A percentile compares a stretch with the other conserved stretches of the same genome.
These are phyloP conservation scores for Ustilago trichophora DNA, from an alignment of 1,284 basidiomycete genomes.

Conservation along the genomic window DNA sequence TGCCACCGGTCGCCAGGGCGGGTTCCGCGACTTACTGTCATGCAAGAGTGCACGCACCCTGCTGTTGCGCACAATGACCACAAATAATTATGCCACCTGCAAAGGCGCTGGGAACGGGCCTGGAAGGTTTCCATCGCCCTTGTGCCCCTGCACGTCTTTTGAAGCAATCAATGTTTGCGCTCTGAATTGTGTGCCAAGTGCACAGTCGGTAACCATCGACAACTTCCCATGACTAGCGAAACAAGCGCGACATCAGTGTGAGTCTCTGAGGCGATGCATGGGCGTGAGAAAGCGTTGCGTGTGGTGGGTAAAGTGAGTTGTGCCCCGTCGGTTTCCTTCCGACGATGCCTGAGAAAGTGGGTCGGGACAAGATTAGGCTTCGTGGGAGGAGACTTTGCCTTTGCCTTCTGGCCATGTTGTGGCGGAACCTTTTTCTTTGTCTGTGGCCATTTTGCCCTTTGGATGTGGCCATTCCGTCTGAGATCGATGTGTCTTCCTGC, in stretches of 20 bases:
- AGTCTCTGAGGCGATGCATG: conserved; percentile 5
- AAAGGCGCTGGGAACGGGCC: too few relatives aligned
- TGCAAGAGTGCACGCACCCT: conserved; percentile 12
- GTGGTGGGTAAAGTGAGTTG: conserved; percentile 2
- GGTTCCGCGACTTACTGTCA: too few relatives aligned
- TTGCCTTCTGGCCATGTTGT: conserved; percentile 4
- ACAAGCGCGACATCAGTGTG: background rate
- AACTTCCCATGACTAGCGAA: conserved; percentile 4
- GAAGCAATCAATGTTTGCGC: background rate
- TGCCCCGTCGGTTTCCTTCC: conserved; percentile 16
- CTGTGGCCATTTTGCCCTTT: background rate
- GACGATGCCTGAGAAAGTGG: conserved; percentile 9
- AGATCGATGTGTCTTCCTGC: conserved; percentile 1
- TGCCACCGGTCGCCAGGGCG: too few relatives aligned
- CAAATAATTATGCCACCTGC: too few relatives aligned
- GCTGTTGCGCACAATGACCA: background rate
- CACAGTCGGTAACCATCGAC: conserved; percentile 7
- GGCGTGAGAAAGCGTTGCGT: conserved; percentile 16
- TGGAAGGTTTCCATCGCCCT: too few relatives aligned
- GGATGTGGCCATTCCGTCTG: background rate
- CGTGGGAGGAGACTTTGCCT: conserved; percentile 11
- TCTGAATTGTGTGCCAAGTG: background rate
- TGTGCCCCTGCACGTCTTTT: too few relatives aligned
- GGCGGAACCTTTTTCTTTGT: conserved; percentile 3
- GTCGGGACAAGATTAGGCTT: conserved; percentile 7